Percentiles rank a stretch among this genome's conserved stretches.
Evolutionary conservation across 768 basidiomycete genomes (phyloP).

Genomic region (Boletus rubescentipes): DNA sequence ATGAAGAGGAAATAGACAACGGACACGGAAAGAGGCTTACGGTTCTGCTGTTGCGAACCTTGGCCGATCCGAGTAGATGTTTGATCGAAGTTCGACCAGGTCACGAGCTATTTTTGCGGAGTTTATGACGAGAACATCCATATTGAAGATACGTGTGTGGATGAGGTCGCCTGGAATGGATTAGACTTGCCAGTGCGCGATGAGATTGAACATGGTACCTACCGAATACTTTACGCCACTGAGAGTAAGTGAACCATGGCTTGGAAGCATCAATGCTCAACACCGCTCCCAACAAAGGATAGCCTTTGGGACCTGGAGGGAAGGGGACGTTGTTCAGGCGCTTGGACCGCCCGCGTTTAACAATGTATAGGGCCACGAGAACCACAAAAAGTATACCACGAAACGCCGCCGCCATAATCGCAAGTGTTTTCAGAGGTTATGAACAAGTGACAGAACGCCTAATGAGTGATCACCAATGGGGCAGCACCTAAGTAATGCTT

Average conservation of each 20-base stretch:
- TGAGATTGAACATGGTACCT: neutral
- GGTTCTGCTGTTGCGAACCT: constrained; percentile 21
- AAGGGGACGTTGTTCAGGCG: constrained; percentile 23
- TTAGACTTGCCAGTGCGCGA: neutral
- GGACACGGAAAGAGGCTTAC: constrained; percentile 4
- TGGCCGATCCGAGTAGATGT: constrained; percentile 38
- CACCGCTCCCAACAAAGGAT: constrained; percentile 34
- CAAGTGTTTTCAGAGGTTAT: too few relatives aligned
- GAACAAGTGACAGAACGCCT: too few relatives aligned
- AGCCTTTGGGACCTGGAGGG: constrained; percentile 53
- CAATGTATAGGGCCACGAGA: constrained; percentile 15
- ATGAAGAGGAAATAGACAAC: neutral
- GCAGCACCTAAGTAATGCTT: too few relatives aligned
- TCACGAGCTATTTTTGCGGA: constrained; percentile 27
- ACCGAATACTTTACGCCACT: constrained; percentile 32
- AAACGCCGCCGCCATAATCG: neutral
- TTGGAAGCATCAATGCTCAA: constrained; percentile 25
- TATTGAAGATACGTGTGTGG: constrained; percentile 21
- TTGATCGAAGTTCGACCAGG: constrained; percentile 30
- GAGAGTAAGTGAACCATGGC: constrained; percentile 35
- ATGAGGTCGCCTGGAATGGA: constrained; percentile 20
- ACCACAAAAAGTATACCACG: constrained; percentile 4
- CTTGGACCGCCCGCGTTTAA: neutral
- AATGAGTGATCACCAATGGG: too few relatives aligned
- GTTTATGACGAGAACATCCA: constrained; percentile 30